Evolutionary conservation across 306 rosid species (phyloP), one percentile per base, ranked within the genome.

Genomic region (Dryas alaskensis): DNA sequence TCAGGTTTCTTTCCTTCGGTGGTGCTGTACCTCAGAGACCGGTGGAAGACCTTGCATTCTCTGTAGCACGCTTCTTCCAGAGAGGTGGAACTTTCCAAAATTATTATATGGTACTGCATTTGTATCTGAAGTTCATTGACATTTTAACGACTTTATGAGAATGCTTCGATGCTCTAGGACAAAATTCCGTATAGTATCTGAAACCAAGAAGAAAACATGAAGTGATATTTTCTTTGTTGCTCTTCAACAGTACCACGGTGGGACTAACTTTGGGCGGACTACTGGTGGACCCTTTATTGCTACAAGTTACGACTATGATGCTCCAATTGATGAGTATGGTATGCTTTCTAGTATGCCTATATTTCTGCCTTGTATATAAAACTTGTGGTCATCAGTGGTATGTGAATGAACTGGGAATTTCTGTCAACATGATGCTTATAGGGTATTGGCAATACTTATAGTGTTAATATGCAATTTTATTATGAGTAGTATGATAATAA

Each of bases 261-360:
- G 99, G 49, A 94, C 97, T 53, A 94, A 90, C 84, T 94, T 92
- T 83, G 99, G 85, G 42, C 82, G 92, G 63, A 80, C 79, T 67
- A 9, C 85, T 45, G 97, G 97, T 43, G 99, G 99, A 72, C 96
- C 99, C 62, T 92, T 92, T 73, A 78, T 94, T 78, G 31, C 99
- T 43, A 92, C 95, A 37, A 92, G 92, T 76, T 94, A 94, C 82
- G 99, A 94, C 78, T 94, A 92, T 73, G 99, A 94, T 81, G 95
- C 99, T 40, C 97, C 97, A 17, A 75, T 94, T 31, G 99, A 94
- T 76, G 97, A 94, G 79, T 94, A 89, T 69, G 99, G 99, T 94
- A 88, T 81, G 96, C 47, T 52, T 2, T 74, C 48, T 64, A 47
- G 67, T 13, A 45, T 69, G 27, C 75, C 68, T 79, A 52, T 39